Conservation (phyloP, 495 filamentous ascomycete genomes). For the Penicillium angulare region DNA sequence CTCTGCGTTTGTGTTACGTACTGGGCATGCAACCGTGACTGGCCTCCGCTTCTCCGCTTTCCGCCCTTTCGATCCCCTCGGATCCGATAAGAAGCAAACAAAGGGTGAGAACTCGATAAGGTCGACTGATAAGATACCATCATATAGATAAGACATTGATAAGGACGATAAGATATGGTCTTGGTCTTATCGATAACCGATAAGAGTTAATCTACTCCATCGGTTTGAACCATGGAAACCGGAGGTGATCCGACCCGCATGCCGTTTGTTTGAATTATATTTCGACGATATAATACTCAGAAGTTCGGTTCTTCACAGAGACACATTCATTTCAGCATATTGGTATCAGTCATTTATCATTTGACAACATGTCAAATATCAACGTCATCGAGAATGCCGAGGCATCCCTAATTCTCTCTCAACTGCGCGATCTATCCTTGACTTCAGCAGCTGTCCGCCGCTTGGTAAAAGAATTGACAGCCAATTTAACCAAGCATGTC, state of each 20-base stretch:
- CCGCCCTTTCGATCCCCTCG: background rate
- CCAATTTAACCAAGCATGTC: slow-evolving; percentile 15
- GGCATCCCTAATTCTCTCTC: slow-evolving; percentile 15
- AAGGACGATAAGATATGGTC: background rate
- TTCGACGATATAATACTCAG: no score
- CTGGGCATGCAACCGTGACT: background rate
- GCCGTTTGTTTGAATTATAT: no score
- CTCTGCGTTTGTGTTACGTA: slow-evolving; percentile 2
- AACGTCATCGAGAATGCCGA: slow-evolving; percentile 9
- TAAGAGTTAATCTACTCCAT: background rate
- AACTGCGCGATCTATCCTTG: slow-evolving; percentile 25
- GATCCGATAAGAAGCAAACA: background rate
- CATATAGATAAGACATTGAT: no score
- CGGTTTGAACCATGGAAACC: no score
- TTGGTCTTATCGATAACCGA: background rate
- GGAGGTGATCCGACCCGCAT: no score
- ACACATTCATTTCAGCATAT: background rate
- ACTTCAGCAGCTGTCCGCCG: slow-evolving; percentile 19
- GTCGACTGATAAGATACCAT: background rate
- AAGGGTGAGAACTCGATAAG: background rate
- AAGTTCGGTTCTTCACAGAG: no score
- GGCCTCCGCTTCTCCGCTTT: background rate
- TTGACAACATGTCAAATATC: slow-evolving; percentile 20
- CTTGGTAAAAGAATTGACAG: slow-evolving; percentile 17
- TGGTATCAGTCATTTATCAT: no score